Percentiles rank a stretch among this genome's conserved stretches.
Conservation (phyloP, 1,139 yeast genomes). For the Pichia sp. region DNA sequence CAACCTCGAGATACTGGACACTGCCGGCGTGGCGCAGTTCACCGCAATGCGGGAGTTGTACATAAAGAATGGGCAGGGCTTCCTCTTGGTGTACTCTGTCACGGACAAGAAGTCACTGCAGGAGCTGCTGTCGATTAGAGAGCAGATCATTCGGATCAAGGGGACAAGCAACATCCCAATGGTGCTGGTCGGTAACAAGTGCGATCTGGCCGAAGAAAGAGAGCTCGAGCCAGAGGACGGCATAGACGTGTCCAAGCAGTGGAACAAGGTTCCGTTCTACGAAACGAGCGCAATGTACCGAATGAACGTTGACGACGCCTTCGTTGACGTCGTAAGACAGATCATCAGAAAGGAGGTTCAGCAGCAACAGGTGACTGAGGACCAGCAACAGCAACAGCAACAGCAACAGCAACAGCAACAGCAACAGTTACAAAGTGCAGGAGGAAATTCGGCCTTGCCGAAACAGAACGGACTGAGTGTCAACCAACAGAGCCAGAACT, state of each 20-base stretch:
- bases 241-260: conserved; percentile 64
- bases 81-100: conserved; percentile 76
- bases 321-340: conserved; percentile 53
- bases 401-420: conserved; percentile 3
- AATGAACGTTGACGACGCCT: conserved; percentile 90
- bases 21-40: conserved; percentile 98
- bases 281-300: conserved; percentile 94
- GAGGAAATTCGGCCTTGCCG: not conserved
- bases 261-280: conserved; percentile 70
- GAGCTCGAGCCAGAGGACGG: conserved; percentile 83
- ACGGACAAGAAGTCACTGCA: conserved; percentile 76
- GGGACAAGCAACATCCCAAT: conserved; percentile 72
- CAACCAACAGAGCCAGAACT: not conserved
- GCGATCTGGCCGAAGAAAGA: conserved; percentile 77
- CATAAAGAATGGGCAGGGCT: conserved; percentile 93
- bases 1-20: conserved; percentile 87
- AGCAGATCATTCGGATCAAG: conserved; percentile 82
- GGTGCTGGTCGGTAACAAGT: conserved; percentile 71
- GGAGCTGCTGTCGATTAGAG: conserved; percentile 72
- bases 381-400: conserved; percentile 5
- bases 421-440: not conserved
- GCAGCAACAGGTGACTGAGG: conserved; percentile 16
- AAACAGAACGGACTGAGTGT: not conserved
- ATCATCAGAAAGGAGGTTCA: conserved; percentile 70
- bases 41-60: conserved; percentile 93